Conservation (phyloP, 768 basidiomycete species). For the Suillus ampliporus region DNA sequence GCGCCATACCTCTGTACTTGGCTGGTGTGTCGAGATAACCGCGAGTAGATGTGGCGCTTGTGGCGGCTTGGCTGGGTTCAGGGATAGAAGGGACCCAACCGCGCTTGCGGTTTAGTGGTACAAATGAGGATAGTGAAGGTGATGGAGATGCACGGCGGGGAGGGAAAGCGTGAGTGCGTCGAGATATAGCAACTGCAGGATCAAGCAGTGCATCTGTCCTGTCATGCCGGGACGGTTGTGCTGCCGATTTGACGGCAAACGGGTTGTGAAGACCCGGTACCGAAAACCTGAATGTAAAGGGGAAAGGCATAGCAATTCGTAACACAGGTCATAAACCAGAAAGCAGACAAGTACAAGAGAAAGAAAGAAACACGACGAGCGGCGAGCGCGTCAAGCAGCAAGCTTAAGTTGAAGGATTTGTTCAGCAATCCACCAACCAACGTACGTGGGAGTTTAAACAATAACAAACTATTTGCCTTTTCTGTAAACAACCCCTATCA, state of each 20-base stretch:
- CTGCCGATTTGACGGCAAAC: conserved; percentile 46
- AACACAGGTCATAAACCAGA: conserved; percentile 26
- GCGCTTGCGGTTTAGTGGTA: conserved; percentile 58
- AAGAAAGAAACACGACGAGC: background rate
- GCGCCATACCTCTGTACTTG: conserved; percentile 54
- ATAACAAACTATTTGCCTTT: conserved; percentile 2
- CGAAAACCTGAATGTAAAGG: conserved; percentile 73
- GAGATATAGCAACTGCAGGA: conserved; percentile 21
- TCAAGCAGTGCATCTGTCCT: conserved; percentile 20
- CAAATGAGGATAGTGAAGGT: conserved; percentile 39
- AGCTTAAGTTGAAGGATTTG: background rate
- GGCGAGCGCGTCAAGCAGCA: background rate
- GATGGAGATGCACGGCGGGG: conserved; percentile 30
- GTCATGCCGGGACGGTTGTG: conserved; percentile 33
- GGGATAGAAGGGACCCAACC: conserved; percentile 74
- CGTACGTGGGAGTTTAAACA: background rate
- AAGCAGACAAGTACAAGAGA: conserved; percentile 9
- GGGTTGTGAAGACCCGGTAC: conserved; percentile 74
- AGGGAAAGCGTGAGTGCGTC: conserved; percentile 20
- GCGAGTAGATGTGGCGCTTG: conserved; percentile 56
- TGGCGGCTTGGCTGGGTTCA: conserved; percentile 57
- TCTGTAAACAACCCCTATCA: background rate
- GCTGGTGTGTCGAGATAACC: conserved; percentile 77
- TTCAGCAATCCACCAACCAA: background rate
- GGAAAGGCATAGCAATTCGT: conserved; percentile 54